Evolutionary conservation across 345 rosid genomes (phyloP).

Genomic region (Boechera stricta): DNA sequence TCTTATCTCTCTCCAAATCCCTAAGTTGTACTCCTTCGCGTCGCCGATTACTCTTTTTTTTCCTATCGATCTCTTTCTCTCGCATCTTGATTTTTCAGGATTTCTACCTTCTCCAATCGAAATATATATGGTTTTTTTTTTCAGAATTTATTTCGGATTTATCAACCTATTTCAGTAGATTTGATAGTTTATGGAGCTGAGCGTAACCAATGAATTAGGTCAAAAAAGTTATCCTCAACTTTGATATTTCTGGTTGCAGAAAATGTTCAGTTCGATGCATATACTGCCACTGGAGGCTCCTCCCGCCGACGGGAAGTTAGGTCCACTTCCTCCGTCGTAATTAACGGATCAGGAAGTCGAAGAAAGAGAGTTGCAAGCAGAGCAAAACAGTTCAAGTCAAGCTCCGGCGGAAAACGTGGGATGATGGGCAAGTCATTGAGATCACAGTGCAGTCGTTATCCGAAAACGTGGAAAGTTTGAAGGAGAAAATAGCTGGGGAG

Average conservation of each 20-base stretch:
- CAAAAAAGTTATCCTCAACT: not conserved
- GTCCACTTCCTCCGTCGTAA: conserved; percentile 67
- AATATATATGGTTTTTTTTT: not conserved
- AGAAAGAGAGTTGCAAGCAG: conserved; percentile 52
- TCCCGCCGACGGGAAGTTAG: conserved; percentile 64
- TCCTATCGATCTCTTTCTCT: not conserved
- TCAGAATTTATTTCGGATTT: not conserved
- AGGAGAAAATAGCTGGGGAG: conserved; percentile 92
- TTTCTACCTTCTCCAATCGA: not conserved
- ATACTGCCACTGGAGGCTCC: conserved; percentile 87
- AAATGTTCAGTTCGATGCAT: conserved; percentile 59
- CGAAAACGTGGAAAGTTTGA: conserved; percentile 81
- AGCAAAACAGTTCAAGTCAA: conserved; percentile 47
- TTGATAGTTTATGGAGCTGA: not conserved
- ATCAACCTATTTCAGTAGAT: not conserved
- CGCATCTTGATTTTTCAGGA: conserved; percentile 2
- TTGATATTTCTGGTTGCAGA: conserved; percentile 28
- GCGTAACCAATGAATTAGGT: conserved; percentile 27
- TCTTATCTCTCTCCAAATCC: conserved; percentile 17
- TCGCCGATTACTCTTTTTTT: conserved; percentile 2
- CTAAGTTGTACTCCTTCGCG: not conserved
- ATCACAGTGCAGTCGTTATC: conserved; percentile 72
- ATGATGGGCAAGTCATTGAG: conserved; percentile 66
- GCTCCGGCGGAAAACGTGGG: conserved; percentile 61
- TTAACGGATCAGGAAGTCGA: conserved; percentile 52